Evolutionary conservation across 1,284 basidiomycete species (phyloP), one percentile per base, ranked within the genome.

Genomic region (Mycosarcoma mackinlayi): DNA sequence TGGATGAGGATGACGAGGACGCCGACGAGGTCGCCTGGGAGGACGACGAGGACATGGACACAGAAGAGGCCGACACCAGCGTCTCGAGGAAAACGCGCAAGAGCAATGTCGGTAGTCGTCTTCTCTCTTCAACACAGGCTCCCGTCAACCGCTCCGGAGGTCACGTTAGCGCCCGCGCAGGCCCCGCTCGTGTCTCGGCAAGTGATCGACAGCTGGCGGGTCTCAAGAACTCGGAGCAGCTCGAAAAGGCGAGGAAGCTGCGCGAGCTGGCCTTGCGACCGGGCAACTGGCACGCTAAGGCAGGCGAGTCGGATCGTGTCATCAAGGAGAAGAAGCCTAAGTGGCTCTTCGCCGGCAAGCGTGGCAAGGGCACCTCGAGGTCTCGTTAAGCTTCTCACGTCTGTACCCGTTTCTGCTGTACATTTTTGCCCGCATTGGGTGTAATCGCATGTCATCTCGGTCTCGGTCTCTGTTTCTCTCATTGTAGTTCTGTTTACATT

Each of bases 31-130:
- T 86, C 55, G 84, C 83, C 7, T 70, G 75, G 65, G 73, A 85
- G 86, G 52, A 86, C 85, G 54, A 86, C 83, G 77, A 91, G 89
- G 84, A 85, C 85, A 82, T 83, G 81, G 80, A 83, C 13, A 72
- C 79, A 19, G 83, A 80, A 23, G 79, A 79, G 24, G 73, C 55
- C 11, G 65, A 61, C 10, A 65, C 37, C 5, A 59, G 35, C 46
- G 56, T 21, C 47, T 69, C 59, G 39, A 72, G 69, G 35, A 79
- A 80, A 73, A 73, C 79, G 59, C 65, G 77, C 57, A 91, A 90
- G 86, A 86, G 85, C 57, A 88, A 89, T 79, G 84, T 88, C 24
- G 90, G 90, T 7, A 61, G 67, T 18, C 40, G 54, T 35, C 33
- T 62, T 53, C 44, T 55, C 21, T 54, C 76, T 55, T 57, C 75